These are phyloP conservation scores for Rhododendron mucronatum DNA, from an alignment of 148 eudicot species.

Conservation along the genomic window DNA sequence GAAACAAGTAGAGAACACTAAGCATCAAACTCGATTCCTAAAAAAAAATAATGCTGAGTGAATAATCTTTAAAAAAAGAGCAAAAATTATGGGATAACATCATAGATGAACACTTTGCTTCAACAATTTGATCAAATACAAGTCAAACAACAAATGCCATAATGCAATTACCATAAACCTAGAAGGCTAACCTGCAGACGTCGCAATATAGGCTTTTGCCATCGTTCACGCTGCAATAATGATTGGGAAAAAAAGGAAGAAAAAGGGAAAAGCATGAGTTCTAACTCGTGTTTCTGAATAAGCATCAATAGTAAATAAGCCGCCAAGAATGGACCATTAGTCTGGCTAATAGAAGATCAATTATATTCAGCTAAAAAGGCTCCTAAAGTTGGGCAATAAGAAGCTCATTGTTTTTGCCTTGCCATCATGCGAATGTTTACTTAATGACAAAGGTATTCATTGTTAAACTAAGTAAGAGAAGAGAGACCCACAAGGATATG, in stretches of 20 bases:
- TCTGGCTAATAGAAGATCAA: not conserved
- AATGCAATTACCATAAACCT: not conserved
- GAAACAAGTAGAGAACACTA: not conserved
- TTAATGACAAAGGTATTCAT: not conserved
- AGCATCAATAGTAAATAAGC: not conserved
- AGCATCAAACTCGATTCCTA: not conserved
- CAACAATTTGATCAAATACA: not conserved
- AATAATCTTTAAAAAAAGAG: not conserved
- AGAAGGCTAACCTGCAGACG: constrained; percentile 74
- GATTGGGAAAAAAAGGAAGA: constrained; percentile 9
- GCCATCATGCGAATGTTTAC: not conserved
- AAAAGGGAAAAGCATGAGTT: constrained; percentile 5
- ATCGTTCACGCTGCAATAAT: constrained; percentile 63
- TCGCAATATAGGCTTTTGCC: constrained; percentile 91
- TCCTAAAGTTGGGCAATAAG: not conserved
- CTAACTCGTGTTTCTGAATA: not conserved
- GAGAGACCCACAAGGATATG: not conserved
- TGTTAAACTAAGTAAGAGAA: not conserved
- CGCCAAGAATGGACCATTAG: not conserved
- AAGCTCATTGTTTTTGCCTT: not conserved
- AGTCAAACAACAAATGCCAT: not conserved
- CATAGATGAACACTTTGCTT: not conserved
- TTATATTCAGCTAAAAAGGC: not conserved
- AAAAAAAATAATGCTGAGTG: not conserved
- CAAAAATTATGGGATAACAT: not conserved